Percentiles rank a stretch among this genome's conserved stretches.
phyloP scores from a whole-genome alignment of 2,329 filamentous ascomycete species.

The Beauveria brongniartii region DNA sequence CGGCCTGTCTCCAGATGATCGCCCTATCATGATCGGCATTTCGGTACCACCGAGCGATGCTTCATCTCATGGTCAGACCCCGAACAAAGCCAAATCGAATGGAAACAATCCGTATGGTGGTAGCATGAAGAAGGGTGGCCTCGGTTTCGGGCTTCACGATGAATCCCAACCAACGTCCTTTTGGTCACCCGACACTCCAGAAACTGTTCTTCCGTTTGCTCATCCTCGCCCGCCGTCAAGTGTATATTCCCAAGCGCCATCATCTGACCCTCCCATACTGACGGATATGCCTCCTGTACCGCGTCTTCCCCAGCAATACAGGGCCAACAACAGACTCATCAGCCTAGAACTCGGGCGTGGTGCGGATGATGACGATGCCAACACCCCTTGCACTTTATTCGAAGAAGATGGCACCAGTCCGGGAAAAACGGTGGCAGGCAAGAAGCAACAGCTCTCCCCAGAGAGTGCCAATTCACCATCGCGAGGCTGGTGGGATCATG shows the following conservation, averaged over 20 bases:
- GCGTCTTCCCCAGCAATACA: constrained; percentile 40
- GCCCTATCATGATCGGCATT: constrained; percentile 67
- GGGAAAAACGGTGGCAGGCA: constrained; percentile 31
- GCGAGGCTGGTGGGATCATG: constrained; percentile 70
- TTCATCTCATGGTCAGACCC: constrained; percentile 19
- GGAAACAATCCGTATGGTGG: neutral
- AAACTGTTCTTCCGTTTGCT: constrained; percentile 35
- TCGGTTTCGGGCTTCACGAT: constrained; percentile 13
- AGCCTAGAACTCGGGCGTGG: constrained; percentile 23
- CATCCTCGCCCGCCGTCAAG: constrained; percentile 44
- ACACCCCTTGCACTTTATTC: constrained; percentile 58
- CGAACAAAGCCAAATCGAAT: constrained; percentile 28
- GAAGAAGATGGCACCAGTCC: constrained; percentile 55
- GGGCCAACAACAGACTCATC: constrained; percentile 24
- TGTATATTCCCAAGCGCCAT: constrained; percentile 51
- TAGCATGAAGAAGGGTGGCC: neutral
- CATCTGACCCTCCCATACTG: constrained; percentile 22
- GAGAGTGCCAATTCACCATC: constrained; percentile 50
- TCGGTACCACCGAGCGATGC: constrained; percentile 44
- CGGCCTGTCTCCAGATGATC: constrained; percentile 58
- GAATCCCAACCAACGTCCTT: constrained; percentile 36
- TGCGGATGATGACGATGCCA: constrained; percentile 32
- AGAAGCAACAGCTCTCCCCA: constrained; percentile 29
- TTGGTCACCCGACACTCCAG: constrained; percentile 56
- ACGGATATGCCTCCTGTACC: constrained; percentile 52